These are phyloP conservation scores for Microdochium nivale DNA, from an alignment of 2,329 filamentous ascomycete species.

Conservation along the genomic window DNA sequence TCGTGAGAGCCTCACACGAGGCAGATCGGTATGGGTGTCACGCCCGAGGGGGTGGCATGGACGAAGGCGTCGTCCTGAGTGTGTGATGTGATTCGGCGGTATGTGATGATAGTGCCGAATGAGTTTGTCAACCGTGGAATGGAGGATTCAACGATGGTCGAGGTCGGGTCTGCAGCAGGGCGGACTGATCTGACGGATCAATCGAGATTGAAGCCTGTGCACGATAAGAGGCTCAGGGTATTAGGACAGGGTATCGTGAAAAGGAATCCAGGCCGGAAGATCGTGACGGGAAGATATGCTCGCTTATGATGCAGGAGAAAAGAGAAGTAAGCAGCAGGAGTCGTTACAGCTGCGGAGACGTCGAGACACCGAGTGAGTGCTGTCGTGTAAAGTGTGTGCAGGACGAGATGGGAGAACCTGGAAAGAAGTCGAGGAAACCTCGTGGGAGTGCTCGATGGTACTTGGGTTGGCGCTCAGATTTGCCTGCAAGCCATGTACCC, in stretches of 20 bases:
- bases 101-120: no score
- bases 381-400: not conserved
- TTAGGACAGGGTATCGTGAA: not conserved
- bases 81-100: not conserved
- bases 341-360: not conserved
- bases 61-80: not conserved
- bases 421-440: not conserved
- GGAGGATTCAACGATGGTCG: not conserved
- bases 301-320: constrained; percentile 4
- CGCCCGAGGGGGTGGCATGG: not conserved
- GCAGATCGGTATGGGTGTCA: no score
- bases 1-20: not conserved
- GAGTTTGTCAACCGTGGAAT: not conserved
- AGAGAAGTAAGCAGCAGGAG: constrained; percentile 8
- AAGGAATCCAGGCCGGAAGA: not conserved
- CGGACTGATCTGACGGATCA: not conserved
- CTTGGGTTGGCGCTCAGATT: not conserved
- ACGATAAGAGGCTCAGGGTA: not conserved
- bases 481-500: not conserved
- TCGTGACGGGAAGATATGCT: not conserved
- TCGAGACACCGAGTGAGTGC: not conserved
- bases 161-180: not conserved
- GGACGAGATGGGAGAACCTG: not conserved
- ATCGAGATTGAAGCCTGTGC: not conserved
- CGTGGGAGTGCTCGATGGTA: not conserved